A percentile compares a stretch with the other conserved stretches of the same genome.
phyloP scores from a whole-genome alignment of 1,284 basidiomycete species.

The Melampsora larici-populina region DNA sequence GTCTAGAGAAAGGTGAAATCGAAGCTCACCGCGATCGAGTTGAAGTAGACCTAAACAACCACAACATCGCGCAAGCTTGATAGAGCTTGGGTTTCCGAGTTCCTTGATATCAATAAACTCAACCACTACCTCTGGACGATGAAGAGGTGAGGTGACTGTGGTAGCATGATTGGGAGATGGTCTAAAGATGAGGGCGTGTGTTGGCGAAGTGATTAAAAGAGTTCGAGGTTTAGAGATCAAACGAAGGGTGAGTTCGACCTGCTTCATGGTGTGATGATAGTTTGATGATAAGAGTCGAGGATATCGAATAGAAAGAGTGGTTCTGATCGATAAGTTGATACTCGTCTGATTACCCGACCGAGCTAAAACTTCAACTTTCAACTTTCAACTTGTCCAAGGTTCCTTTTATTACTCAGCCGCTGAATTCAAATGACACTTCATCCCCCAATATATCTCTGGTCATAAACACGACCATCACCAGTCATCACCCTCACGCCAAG shows the following conservation, averaged over 20 bases:
- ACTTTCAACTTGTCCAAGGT: too few relatives aligned
- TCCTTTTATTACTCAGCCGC: too few relatives aligned
- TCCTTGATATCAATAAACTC: neutral
- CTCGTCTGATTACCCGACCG: too few relatives aligned
- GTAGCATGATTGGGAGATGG: too few relatives aligned
- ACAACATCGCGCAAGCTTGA: conserved; percentile 22
- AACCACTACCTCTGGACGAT: conserved; percentile 2
- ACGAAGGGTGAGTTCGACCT: conserved; percentile 14
- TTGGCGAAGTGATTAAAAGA: too few relatives aligned
- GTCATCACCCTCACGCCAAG: too few relatives aligned
- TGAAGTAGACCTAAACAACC: conserved; percentile 35
- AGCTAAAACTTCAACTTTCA: too few relatives aligned
- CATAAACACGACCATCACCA: too few relatives aligned
- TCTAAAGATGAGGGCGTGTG: too few relatives aligned
- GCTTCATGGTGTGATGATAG: neutral
- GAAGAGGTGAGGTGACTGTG: conserved; percentile 7
- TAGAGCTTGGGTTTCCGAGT: neutral
- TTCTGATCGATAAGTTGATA: too few relatives aligned
- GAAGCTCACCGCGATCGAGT: conserved; percentile 22
- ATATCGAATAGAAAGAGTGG: neutral
- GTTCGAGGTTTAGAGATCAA: conserved; percentile 24
- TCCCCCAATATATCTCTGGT: too few relatives aligned
- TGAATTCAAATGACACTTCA: too few relatives aligned
- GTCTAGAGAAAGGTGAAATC: neutral
- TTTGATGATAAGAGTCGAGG: neutral